Evolutionary conservation across 106 monocot species (phyloP).

Genomic region (Platanthera zijinensis): DNA sequence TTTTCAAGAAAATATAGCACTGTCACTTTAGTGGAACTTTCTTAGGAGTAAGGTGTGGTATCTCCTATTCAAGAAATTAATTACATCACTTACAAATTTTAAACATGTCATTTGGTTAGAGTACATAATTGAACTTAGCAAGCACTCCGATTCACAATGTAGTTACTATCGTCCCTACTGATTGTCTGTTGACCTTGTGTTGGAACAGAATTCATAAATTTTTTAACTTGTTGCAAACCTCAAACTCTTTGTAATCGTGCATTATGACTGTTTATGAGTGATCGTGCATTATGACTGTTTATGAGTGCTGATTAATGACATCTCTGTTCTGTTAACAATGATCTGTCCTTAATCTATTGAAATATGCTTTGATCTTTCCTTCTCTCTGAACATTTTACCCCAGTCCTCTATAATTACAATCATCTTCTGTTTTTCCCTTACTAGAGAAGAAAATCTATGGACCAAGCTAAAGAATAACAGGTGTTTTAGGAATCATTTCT

Average conservation of each 20-base stretch:
- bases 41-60: no score
- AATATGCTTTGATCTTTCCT: neutral
- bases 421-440: neutral
- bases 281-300: neutral
- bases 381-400: neutral
- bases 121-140: no score
- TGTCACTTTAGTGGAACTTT: neutral
- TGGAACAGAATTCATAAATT: no score
- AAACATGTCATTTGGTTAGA: no score
- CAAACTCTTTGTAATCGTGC: no score
- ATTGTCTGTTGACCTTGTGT: no score
- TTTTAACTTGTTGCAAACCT: no score
- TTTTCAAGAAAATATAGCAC: neutral
- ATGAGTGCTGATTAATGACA: neutral
- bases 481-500: neutral
- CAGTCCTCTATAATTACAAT: neutral
- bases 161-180: no score
- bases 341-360: neutral
- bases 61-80: no score
- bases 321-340: neutral
- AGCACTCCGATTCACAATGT: no score
- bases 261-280: no score
- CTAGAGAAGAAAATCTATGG: neutral
- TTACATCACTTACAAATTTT: no score
- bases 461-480: neutral